Evolutionary conservation across 2,329 filamentous ascomycete genomes (phyloP), one percentile per base, ranked within the genome.

Genomic region (Penicillium digitatum): DNA sequence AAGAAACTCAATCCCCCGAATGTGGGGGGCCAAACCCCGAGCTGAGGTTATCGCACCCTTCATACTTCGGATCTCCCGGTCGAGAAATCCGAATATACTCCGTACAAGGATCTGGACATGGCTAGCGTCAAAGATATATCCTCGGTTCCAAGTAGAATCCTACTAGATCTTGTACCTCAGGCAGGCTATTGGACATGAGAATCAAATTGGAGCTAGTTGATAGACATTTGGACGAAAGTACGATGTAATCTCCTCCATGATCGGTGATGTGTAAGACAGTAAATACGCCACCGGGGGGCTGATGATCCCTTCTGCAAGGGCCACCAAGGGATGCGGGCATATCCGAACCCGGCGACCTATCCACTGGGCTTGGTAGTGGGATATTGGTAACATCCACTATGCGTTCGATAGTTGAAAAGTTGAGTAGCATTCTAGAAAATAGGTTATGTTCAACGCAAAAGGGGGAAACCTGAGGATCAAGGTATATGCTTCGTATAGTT

Each of bases 321-420:
- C 50, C 40, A 11, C 10, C 52, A 54, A 50, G 52, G 46, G 47
- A 38, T 49, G 18, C 31, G 52, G 46, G 11, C 47, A 4, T 27
- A 54, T 31, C 29, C 24, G 51, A 48, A 52, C 48, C 24, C 35
- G n/a, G 39, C 26, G 46, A 51, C 47, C 47, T 51, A n/a, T 54
- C 47, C 22, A 54, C 39, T 54, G 51, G 52, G 39, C 38, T 22
- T 40, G 14, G 14, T 34, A 34, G 35, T 54, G 26, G 16, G 24
- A 44, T 54, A 47, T 34, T 38, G 27, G 39, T 27, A 11, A 43
- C 24, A 43, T 27, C 16, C 24, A 27, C 40, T 27, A 39, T 14
- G 8, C 3, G 1, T 24, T 32, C 43, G 10, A 32, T 45, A 31
- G 1, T 5, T 9, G 8, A 14, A 16, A 16, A n/a, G 4, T 5